Evolutionary conservation across 345 rosid genomes (phyloP).

Genomic region (Kandelia obovata): DNA sequence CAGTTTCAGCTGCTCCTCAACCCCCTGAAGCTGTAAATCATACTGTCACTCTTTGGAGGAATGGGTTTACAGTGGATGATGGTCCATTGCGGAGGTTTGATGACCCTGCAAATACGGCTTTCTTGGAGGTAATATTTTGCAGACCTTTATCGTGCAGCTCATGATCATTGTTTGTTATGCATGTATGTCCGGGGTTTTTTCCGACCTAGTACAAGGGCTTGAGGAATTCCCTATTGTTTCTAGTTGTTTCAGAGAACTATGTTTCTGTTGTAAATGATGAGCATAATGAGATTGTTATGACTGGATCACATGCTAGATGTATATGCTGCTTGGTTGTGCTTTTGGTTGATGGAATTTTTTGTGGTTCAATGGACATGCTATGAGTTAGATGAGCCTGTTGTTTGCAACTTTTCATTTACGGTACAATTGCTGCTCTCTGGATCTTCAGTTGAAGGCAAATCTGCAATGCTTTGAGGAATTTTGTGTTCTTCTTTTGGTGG

Average conservation of each 20-base stretch:
- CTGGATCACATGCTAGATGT: background rate
- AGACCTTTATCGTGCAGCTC: background rate
- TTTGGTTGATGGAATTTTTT: too few species aligned
- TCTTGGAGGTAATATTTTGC: conserved; percentile 61
- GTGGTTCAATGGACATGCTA: too few species aligned
- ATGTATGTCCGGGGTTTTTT: background rate
- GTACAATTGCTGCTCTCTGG: background rate
- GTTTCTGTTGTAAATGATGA: background rate
- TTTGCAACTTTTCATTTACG: background rate
- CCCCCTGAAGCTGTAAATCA: conserved; percentile 59
- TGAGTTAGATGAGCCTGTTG: background rate
- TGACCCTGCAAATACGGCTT: conserved; percentile 74
- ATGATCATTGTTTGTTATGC: background rate
- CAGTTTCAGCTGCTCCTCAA: conserved; percentile 48
- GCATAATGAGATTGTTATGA: background rate
- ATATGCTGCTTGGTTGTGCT: too few species aligned
- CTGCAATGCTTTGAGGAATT: background rate
- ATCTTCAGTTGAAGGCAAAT: background rate
- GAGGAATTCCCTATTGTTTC: background rate
- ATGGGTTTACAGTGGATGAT: conserved; percentile 88
- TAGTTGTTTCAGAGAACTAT: background rate
- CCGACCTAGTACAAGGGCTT: background rate
- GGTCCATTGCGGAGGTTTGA: conserved; percentile 72
- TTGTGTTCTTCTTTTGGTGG: background rate
- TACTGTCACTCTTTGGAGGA: conserved; percentile 77